Evolutionary conservation across 176 grass and related monocot genomes (phyloP).

Genomic region (Hordeum vulgare): DNA sequence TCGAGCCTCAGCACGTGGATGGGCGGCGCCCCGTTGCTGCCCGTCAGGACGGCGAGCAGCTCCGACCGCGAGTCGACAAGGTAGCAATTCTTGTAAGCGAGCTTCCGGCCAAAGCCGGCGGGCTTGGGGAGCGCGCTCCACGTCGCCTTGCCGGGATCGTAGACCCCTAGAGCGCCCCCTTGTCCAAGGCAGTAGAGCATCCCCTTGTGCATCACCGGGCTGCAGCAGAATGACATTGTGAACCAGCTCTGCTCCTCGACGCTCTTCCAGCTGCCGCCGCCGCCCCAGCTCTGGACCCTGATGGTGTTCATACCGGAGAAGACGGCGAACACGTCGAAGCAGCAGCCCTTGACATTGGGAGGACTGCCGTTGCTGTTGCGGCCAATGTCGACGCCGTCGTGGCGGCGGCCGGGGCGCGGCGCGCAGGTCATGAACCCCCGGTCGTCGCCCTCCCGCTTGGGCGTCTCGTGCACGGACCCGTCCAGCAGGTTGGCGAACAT

Average conservation of each 20-base stretch:
- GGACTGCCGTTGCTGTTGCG: neutral
- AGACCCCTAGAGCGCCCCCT: neutral
- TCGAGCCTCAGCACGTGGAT: neutral
- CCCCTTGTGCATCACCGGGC: slow-evolving; percentile 7
- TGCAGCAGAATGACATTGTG: neutral
- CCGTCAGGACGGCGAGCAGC: neutral
- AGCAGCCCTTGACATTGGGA: no score
- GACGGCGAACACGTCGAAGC: neutral
- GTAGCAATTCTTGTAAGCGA: neutral
- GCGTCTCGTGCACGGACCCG: neutral
- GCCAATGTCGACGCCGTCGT: neutral
- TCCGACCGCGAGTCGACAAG: neutral
- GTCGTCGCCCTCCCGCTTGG: neutral
- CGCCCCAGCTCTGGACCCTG: neutral
- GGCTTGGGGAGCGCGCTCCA: neutral
- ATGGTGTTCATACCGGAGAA: neutral
- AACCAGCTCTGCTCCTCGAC: neutral
- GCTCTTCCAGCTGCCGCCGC: neutral
- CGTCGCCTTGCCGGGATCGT: neutral
- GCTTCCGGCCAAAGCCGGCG: neutral
- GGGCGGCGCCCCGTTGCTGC: no score
- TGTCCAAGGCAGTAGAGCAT: neutral
- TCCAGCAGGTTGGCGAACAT: neutral
- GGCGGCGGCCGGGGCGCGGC: neutral
- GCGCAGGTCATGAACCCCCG: neutral